Evolutionary conservation across 2,329 filamentous ascomycete genomes (phyloP), one percentile per base, ranked within the genome.

Genomic region (Paecilomyces formosus): DNA sequence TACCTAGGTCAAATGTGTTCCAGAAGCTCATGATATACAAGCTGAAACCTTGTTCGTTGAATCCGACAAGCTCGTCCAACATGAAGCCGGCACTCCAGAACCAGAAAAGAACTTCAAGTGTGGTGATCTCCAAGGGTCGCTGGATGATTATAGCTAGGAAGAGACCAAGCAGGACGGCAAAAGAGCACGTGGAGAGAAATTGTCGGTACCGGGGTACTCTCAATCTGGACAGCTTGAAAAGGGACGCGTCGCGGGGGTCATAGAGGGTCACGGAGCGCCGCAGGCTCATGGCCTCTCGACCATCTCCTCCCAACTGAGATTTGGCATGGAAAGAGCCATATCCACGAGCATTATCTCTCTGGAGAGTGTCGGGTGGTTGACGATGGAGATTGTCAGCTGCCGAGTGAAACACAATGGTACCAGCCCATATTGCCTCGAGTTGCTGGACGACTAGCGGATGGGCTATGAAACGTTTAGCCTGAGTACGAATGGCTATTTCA

Each of bases 21-120:
- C 93, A 97, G 72, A 97, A 94, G 72, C 91, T 96, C 86, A 97
- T 93, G 68, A 97, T 90, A 75, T 97, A 97, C 30, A 97, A 83
- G 39, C 92, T 92, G 72, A 97, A 97, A 2, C 93, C 93, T 74
- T 97, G 92, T 73, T 97, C 93, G 64, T 92, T 96, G 79, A 97
- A 97, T 11, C 92, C 92, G 18, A 97, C 92, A 22, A 97, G 83
- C 74, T 97, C 93, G 68, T 97, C 93, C 31, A 97, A 84, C 91
- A 97, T 96, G 74, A 95, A 97, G 0, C 93, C 93, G 26, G 91
- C 90, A 70, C 91, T 96, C 92, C 93, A 97, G 73, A 97, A 90
- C 93, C 93, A 97, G 75, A 97, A 97, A 12, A 96, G 73, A 15
- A 97, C 79, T 72, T 97, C 93, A 9, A 97, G 78, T 0, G 84